phyloP scores from a whole-genome alignment of 2,329 filamentous ascomycete species.

The Penicillium sp. region DNA sequence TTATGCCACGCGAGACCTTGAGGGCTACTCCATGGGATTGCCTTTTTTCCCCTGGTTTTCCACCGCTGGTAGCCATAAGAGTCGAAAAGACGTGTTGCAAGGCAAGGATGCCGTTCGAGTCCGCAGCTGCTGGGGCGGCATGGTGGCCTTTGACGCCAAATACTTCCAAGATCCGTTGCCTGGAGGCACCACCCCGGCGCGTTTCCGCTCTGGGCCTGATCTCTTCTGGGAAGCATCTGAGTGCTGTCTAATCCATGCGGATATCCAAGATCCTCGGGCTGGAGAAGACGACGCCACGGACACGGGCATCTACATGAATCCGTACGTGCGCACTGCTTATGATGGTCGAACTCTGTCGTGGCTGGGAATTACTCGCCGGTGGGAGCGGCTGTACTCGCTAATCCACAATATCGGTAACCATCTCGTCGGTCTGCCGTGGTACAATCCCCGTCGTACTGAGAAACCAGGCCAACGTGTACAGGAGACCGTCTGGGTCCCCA shows the following conservation, averaged over 20 bases:
- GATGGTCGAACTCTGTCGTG: constrained; percentile 59
- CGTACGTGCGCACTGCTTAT: constrained; percentile 73
- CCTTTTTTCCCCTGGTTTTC: constrained; percentile 76
- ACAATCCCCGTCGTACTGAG: constrained; percentile 65
- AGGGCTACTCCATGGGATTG: constrained; percentile 69
- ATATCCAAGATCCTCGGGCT: constrained; percentile 46
- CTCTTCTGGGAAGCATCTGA: constrained; percentile 67
- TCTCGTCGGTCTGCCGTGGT: constrained; percentile 59
- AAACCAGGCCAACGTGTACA: constrained; percentile 55
- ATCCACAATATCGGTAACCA: constrained; percentile 63
- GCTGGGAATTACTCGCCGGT: constrained; percentile 63
- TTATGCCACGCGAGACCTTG: constrained; percentile 71
- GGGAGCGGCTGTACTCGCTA: constrained; percentile 66
- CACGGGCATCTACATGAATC: constrained; percentile 72
- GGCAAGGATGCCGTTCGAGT: constrained; percentile 66
- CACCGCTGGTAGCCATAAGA: constrained; percentile 53
- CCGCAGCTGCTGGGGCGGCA: constrained; percentile 76
- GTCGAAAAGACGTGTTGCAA: constrained; percentile 64
- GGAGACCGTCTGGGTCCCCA: constrained; percentile 48
- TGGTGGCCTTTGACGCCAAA: constrained; percentile 59
- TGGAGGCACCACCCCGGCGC: constrained; percentile 45
- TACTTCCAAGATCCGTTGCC: constrained; percentile 47
- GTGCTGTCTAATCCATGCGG: constrained; percentile 63
- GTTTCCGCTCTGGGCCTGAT: constrained; percentile 63
- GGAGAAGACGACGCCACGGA: constrained; percentile 44